Conservation (phyloP, 306 rosid genomes). For the Lablab purpureus region DNA sequence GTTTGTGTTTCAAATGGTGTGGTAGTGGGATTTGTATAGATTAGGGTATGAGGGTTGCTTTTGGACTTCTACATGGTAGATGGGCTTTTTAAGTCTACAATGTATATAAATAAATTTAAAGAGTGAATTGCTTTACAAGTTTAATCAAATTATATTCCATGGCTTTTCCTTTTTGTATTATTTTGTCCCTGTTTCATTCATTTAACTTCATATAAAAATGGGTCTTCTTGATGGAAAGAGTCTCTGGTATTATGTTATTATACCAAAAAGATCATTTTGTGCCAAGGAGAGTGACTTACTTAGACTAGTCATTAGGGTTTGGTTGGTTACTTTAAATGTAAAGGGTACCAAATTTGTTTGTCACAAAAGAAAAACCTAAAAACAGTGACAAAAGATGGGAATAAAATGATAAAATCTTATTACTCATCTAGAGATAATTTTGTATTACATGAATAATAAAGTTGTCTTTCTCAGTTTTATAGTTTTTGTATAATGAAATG, state of each 20-base stretch:
- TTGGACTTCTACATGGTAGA: not conserved
- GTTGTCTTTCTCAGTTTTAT: no score
- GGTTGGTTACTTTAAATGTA: no score
- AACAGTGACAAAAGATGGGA: no score
- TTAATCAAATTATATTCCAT: not conserved
- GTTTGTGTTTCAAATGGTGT: constrained; percentile 33
- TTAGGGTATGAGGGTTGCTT: not conserved
- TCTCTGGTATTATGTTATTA: not conserved
- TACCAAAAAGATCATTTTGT: not conserved
- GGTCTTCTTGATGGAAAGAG: not conserved
- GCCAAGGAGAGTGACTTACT: no score
- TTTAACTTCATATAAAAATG: not conserved
- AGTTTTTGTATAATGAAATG: no score
- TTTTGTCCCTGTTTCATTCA: not conserved
- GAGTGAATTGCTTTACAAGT: not conserved
- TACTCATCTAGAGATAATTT: no score
- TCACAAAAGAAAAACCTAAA: no score
- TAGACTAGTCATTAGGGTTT: no score
- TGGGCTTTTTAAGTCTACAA: not conserved
- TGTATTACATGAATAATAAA: no score
- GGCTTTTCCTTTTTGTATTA: not conserved
- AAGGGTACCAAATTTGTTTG: no score
- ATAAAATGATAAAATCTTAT: no score
- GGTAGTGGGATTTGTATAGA: constrained; percentile 29
- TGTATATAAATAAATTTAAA: not conserved